Percentiles rank a stretch among this genome's conserved stretches.
phyloP scores from a whole-genome alignment of 768 basidiomycete species.

The Russula sp. region DNA sequence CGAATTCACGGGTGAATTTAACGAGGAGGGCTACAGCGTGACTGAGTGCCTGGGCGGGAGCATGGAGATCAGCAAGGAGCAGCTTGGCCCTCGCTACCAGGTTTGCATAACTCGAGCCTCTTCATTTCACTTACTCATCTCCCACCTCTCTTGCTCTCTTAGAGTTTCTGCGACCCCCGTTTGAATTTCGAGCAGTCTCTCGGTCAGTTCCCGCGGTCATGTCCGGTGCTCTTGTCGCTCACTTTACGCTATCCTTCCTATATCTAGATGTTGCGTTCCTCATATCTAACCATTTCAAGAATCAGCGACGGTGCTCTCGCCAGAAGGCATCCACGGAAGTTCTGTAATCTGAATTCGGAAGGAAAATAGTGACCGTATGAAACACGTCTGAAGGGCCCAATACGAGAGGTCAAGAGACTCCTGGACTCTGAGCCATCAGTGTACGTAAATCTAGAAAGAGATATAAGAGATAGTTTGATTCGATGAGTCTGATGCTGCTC shows the following conservation, averaged over 20 bases:
- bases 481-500: background rate
- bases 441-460: background rate
- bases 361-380: slow-evolving; percentile 22
- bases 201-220: slow-evolving; percentile 43
- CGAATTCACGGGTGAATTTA: slow-evolving; percentile 89
- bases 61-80: slow-evolving; percentile 87
- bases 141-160: background rate
- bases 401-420: no score
- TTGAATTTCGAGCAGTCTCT: slow-evolving; percentile 92
- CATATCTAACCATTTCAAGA: slow-evolving; percentile 74
- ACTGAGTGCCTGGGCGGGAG: slow-evolving; percentile 97
- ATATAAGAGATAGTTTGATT: background rate
- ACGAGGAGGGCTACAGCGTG: slow-evolving; percentile 55
- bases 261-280: slow-evolving; percentile 75
- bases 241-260: background rate
- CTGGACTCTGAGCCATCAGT: background rate
- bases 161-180: slow-evolving; percentile 90
- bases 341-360: slow-evolving; percentile 30
- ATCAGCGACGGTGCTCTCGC: slow-evolving; percentile 39
- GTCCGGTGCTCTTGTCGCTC: background rate
- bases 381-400: background rate
- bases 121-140: background rate
- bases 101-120: slow-evolving; percentile 33
- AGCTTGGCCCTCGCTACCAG: slow-evolving; percentile 88
- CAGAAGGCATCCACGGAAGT: slow-evolving; percentile 26